These are phyloP conservation scores for Coelastrella sp. DNA, from an alignment of 139 green algal species.

Conservation along the genomic window DNA sequence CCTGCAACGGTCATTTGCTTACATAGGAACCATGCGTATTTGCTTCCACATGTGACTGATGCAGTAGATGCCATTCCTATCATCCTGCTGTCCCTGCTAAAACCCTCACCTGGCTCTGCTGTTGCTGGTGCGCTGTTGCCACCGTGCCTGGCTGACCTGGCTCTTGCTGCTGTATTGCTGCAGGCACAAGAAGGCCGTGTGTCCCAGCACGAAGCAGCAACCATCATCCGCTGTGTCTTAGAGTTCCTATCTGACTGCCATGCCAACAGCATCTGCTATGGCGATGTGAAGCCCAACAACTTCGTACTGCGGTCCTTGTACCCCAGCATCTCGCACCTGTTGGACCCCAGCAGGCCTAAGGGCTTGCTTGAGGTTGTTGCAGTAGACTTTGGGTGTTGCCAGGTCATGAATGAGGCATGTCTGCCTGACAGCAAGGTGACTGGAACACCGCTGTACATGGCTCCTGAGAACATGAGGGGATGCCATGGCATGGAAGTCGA, in stretches of 20 bases:
- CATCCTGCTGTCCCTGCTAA: too few species aligned
- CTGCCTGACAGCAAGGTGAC: constrained; percentile 18
- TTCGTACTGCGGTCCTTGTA: constrained; percentile 66
- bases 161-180: background rate
- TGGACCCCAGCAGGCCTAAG: constrained; percentile 44
- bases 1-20: too few species aligned
- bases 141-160: too few species aligned
- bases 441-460: constrained; percentile 57
- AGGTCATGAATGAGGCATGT: background rate
- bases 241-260: constrained; percentile 71
- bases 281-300: constrained; percentile 80
- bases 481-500: constrained; percentile 47
- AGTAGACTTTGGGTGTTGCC: constrained; percentile 40
- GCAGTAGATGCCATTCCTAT: too few species aligned
- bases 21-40: too few species aligned
- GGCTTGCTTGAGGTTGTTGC: constrained; percentile 36
- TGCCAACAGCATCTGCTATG: constrained; percentile 56
- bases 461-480: constrained; percentile 46
- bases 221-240: constrained; percentile 66
- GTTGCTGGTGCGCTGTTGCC: too few species aligned
- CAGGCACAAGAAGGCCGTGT: constrained; percentile 51
- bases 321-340: constrained; percentile 38
- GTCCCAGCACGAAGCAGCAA: constrained; percentile 59
- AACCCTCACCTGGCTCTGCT: too few species aligned
- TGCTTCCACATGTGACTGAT: too few species aligned